Evolutionary conservation across 208 protist genomes (phyloP).

Genomic region (Borovskyia barvae): DNA sequence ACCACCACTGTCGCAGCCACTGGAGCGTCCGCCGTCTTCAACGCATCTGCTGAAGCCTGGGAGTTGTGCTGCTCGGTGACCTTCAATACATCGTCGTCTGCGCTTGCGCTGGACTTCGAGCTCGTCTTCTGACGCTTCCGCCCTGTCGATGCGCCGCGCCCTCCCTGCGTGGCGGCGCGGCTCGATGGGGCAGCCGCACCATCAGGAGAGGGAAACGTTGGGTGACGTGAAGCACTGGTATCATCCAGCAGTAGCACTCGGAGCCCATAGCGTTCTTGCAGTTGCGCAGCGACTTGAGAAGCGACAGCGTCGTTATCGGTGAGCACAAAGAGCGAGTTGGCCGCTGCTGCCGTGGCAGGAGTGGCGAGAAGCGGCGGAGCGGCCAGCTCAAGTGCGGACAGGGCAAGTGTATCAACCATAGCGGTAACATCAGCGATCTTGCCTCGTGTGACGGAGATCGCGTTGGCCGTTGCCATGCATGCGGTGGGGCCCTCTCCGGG

Average conservation of each 20-base stretch:
- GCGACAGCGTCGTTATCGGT: constrained; percentile 33
- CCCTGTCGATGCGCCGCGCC: background rate
- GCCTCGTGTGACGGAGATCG: constrained; percentile 35
- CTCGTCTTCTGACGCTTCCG: constrained; percentile 1
- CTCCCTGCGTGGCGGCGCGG: background rate
- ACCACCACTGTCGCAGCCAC: constrained; percentile 14
- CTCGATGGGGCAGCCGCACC: background rate
- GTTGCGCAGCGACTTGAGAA: constrained; percentile 8
- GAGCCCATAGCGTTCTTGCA: constrained; percentile 31
- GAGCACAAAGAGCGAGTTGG: constrained; percentile 37
- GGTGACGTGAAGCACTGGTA: constrained; percentile 3
- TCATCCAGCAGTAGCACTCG: constrained; percentile 25
- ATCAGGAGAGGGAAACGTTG: constrained; percentile 6
- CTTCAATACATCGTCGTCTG: too few species aligned
- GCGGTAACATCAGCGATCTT: constrained; percentile 10
- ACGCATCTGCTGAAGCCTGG: background rate
- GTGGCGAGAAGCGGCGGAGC: background rate
- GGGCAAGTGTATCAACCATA: constrained; percentile 19
- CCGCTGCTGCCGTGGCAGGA: background rate
- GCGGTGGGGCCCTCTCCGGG: background rate
- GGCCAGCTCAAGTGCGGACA: constrained; percentile 34
- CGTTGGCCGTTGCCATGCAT: background rate
- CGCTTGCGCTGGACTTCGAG: too few species aligned
- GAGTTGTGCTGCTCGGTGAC: too few species aligned
- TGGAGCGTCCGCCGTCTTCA: background rate